Conservation (phyloP, 805 yeast genomes). For the Novakomyces olei region DNA sequence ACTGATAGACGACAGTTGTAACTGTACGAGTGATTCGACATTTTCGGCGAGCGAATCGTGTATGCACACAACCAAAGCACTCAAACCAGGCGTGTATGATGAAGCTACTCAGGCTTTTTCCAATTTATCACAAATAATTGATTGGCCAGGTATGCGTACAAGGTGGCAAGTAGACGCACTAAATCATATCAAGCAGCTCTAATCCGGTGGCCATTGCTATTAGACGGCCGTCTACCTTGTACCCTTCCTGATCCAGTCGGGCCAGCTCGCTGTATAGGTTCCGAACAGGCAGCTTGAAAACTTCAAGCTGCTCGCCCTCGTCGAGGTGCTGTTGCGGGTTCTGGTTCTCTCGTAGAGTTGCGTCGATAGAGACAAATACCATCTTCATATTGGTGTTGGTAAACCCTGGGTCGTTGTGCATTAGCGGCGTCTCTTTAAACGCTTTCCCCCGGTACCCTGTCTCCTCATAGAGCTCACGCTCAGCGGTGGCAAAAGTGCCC, state of each 20-base stretch:
- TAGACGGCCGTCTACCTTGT: slow-evolving; percentile 1
- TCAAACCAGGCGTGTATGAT: too few relatives aligned
- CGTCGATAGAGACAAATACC: slow-evolving; percentile 59
- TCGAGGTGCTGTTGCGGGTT: slow-evolving; percentile 59
- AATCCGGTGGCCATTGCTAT: not conserved
- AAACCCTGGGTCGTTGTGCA: slow-evolving; percentile 60
- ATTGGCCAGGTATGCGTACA: too few relatives aligned
- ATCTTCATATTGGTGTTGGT: slow-evolving; percentile 71
- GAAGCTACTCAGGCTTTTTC: too few relatives aligned
- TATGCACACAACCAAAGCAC: too few relatives aligned
- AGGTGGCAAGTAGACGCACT: too few relatives aligned
- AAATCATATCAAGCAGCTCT: too few relatives aligned
- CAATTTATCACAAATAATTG: too few relatives aligned
- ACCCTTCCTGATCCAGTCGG: slow-evolving; percentile 1
- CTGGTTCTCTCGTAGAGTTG: slow-evolving; percentile 37
- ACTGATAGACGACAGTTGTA: too few relatives aligned
- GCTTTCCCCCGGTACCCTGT: slow-evolving; percentile 71
- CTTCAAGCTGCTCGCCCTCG: slow-evolving; percentile 80
- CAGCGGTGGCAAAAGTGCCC: slow-evolving; percentile 53
- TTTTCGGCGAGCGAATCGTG: too few relatives aligned
- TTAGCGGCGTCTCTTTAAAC: slow-evolving; percentile 22
- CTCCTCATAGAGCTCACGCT: slow-evolving; percentile 73
- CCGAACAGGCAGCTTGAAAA: slow-evolving; percentile 27
- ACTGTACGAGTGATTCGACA: too few relatives aligned
- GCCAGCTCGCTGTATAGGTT: not conserved